These are phyloP conservation scores for Camellia oleifera DNA, from an alignment of 179 eudicot genomes.

Conservation along the genomic window DNA sequence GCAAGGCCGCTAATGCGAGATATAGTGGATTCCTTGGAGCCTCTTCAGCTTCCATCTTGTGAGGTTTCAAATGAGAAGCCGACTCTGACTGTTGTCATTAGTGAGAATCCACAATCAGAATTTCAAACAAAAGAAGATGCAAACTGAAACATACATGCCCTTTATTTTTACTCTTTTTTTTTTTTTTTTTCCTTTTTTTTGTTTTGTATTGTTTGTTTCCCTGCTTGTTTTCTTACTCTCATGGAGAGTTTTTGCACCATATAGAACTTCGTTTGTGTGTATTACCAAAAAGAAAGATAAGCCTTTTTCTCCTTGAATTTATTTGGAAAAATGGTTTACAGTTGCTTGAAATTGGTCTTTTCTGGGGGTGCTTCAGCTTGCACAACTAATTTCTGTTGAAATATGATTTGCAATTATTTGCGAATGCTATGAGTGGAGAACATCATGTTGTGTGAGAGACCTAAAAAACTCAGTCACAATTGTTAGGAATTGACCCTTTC, in stretches of 20 bases:
- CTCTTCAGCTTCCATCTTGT: slow-evolving; percentile 47
- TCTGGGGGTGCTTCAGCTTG: too few species aligned
- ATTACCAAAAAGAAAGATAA: neutral
- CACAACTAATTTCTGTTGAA: too few species aligned
- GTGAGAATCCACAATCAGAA: slow-evolving; percentile 13
- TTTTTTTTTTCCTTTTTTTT: neutral
- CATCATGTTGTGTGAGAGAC: too few species aligned
- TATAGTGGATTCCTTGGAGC: slow-evolving; percentile 82
- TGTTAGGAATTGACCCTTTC: too few species aligned
- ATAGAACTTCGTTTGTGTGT: slow-evolving; percentile 10
- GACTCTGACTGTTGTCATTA: slow-evolving; percentile 20
- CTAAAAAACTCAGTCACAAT: too few species aligned
- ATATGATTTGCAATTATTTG: too few species aligned
- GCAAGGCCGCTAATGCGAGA: slow-evolving; percentile 91
- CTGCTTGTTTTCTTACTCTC: slow-evolving; percentile 3
- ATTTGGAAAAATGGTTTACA: neutral
- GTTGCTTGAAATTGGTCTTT: neutral
- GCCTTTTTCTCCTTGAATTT: neutral
- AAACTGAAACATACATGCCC: neutral
- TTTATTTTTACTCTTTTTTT: neutral
- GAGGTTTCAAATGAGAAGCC: slow-evolving; percentile 27
- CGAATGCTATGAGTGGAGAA: too few species aligned
- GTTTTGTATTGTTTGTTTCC: neutral
- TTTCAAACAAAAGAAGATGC: slow-evolving; percentile 15
- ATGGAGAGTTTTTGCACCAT: neutral